phyloP scores from a whole-genome alignment of 2,329 filamentous ascomycete genomes.

The Fusarium beomiforme region DNA sequence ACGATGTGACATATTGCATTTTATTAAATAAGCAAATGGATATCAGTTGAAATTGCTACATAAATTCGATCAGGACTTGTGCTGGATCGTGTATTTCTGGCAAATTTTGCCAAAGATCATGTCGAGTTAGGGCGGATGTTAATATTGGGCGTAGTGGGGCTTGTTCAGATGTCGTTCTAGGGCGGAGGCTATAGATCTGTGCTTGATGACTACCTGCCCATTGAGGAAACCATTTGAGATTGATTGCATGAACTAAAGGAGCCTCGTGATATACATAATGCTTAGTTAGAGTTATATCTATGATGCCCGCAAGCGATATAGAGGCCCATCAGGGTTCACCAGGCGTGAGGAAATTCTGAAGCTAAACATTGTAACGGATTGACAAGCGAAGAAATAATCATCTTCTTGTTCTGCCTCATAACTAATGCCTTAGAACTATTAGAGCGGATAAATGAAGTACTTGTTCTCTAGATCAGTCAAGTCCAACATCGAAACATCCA shows the following conservation, averaged over 20 bases:
- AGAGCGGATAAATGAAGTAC: slow-evolving; percentile 1
- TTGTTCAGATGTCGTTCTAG: slow-evolving; percentile 10
- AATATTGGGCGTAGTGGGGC: slow-evolving; percentile 31
- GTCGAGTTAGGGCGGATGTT: slow-evolving; percentile 29
- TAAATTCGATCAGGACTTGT: not conserved
- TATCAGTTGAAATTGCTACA: too few relatives aligned
- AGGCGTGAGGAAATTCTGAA: too few relatives aligned
- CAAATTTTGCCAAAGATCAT: not conserved
- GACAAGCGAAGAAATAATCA: too few relatives aligned
- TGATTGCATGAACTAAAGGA: not conserved
- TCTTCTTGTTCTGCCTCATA: too few relatives aligned
- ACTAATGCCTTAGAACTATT: too few relatives aligned
- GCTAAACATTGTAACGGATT: too few relatives aligned
- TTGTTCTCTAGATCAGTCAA: slow-evolving; percentile 37
- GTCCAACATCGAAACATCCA: slow-evolving; percentile 33
- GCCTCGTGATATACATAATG: too few relatives aligned
- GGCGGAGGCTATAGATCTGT: slow-evolving; percentile 25
- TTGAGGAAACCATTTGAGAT: not conserved
- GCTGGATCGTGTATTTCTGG: fast-evolving
- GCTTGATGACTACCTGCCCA: not conserved
- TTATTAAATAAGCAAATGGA: too few relatives aligned
- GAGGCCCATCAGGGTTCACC: not conserved
- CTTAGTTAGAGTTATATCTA: too few relatives aligned
- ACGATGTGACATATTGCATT: not conserved
- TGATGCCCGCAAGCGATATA: too few relatives aligned